Evolutionary conservation across 2,329 filamentous ascomycete species (phyloP).

Genomic region (Fusarium duplospermum): DNA sequence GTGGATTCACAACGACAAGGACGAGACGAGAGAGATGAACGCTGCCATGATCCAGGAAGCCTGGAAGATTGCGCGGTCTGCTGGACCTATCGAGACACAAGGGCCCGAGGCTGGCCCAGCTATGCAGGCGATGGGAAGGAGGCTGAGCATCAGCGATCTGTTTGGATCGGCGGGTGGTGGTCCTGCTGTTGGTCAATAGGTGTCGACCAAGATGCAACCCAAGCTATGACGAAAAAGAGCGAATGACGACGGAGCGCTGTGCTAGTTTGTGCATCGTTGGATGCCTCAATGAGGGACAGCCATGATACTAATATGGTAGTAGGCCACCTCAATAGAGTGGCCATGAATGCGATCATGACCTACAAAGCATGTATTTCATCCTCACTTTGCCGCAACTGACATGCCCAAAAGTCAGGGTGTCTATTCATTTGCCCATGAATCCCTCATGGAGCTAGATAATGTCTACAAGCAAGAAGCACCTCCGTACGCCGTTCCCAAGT

Average conservation of each 20-base stretch:
- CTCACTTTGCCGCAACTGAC: not conserved
- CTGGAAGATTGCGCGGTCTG: conserved; percentile 54
- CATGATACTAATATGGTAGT: not conserved
- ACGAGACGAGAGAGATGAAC: conserved; percentile 57
- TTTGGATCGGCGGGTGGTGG: conserved; percentile 52
- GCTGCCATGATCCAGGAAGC: conserved; percentile 56
- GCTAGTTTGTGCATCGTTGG: not conserved
- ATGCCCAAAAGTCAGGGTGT: conserved; percentile 17
- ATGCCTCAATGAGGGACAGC: not conserved
- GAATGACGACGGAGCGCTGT: not conserved
- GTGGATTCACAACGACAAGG: conserved; percentile 65
- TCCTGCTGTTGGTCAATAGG: conserved; percentile 33
- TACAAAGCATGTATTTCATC: not conserved
- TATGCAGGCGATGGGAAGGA: conserved; percentile 58
- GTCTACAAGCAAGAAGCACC: conserved; percentile 43
- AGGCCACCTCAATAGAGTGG: not conserved
- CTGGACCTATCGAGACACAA: conserved; percentile 44
- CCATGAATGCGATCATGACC: not conserved
- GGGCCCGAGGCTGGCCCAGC: conserved; percentile 54
- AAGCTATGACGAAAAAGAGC: not conserved
- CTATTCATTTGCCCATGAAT: conserved; percentile 43
- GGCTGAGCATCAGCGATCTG: conserved; percentile 59
- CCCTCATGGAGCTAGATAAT: conserved; percentile 36
- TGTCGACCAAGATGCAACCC: conserved; percentile 8
- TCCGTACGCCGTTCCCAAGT: conserved; percentile 45